Conservation (phyloP, 495 filamentous ascomycete species). For the Aspergillus saccharolyticus region DNA sequence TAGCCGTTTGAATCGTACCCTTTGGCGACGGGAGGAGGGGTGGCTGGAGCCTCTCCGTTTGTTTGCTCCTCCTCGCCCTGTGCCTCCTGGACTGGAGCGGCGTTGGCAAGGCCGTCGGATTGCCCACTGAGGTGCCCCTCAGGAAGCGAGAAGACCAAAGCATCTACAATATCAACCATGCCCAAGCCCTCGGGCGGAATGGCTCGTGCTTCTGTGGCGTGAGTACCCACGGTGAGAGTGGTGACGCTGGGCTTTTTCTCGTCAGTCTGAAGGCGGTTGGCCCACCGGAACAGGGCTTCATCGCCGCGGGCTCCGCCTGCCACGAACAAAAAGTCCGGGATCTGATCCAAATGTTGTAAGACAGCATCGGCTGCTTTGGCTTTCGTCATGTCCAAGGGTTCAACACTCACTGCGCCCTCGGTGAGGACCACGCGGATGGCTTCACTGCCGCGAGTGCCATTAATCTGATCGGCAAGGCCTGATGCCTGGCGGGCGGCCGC, state of each 20-base stretch:
- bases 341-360: constrained; percentile 52
- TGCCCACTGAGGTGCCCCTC: not conserved
- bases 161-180: constrained; percentile 3
- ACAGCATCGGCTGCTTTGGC: constrained; percentile 67
- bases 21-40: not conserved
- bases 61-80: not conserved
- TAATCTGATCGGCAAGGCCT: constrained; percentile 87
- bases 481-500: constrained; percentile 70
- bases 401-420: constrained; percentile 71
- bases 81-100: not conserved
- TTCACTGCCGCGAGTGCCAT: constrained; percentile 78
- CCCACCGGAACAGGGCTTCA: constrained; percentile 90
- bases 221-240: constrained; percentile 77
- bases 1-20: not conserved
- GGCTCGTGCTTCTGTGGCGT: constrained; percentile 80
- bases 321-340: constrained; percentile 76
- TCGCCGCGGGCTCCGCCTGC: constrained; percentile 86
- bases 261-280: constrained; percentile 60
- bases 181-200: constrained; percentile 83
- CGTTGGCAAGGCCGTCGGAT: not conserved
- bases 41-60: not conserved
- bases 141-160: constrained; percentile 14
- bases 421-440: constrained; percentile 81
- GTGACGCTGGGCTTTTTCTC: constrained; percentile 59
- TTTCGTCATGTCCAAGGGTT: constrained; percentile 78